Base-by-base conservation (phyloP, 306 rosid genomes). In the Prunus mongolica region DNA sequence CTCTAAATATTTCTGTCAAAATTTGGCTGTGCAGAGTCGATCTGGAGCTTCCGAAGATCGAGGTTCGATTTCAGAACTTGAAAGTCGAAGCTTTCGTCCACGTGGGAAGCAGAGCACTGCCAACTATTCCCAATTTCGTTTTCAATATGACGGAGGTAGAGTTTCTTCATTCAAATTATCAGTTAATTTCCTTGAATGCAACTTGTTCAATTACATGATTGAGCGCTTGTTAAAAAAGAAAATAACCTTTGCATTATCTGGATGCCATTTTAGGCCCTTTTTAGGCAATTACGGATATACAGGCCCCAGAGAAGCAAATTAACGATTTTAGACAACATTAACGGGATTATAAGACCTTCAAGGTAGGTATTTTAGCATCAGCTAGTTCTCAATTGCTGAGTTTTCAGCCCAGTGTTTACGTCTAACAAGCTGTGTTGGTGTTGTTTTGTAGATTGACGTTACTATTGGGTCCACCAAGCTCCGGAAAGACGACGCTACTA, bases 391-490 rank as follows among this genome's bases (percentile, higher is more conserved):
- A n/a, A n/a, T 72, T 50, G 51, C 16, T 79, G 63, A 68, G 44
- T 74, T 60, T 63, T 68, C n/a, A 68, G 27, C 76, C 14, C 41
- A 20, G 55, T 63, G 34, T 30, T 44, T 52, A 12, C 13, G 52
- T 52, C 22, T 65, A 41, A 50, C 8, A 12, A 75, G 14, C 20
- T 63, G 41, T 50, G 44, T 54, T 69, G 60, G 30, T 41, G 74
- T 56, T 54, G 45, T 45, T 52, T 81, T 82, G 82, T 76, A 96
- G 99, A 81, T 79, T 96, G 78, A 96, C 99, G 15, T 83, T 96
- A 75, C 73, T 96, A 54, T 72, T 96, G 89, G 99, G 99, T 74
- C 98, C 99, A 47, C 99, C 99, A 62, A 89, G 98, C 89, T 96
- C 99, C 15, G 99, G 99, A 74, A 96, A 96, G 87, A 86, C 98